Conservation (phyloP, 768 basidiomycete species). For the Pholiota conissans region DNA sequence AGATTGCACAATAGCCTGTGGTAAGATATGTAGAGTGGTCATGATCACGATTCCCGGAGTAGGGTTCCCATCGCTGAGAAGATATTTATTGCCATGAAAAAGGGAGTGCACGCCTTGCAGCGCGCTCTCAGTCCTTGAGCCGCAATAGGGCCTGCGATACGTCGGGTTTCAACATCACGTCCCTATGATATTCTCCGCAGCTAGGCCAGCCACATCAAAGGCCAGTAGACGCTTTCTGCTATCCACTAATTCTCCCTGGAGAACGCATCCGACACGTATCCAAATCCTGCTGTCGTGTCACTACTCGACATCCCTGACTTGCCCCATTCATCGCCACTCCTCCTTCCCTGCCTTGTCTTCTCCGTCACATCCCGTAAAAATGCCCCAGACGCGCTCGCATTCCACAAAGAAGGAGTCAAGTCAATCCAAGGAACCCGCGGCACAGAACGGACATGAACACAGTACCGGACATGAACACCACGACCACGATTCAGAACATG, state of each 20-base stretch:
- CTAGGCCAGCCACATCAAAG: conserved; percentile 2
- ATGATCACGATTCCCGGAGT: conserved; percentile 12
- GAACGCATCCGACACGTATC: conserved; percentile 18
- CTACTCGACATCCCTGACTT: conserved; percentile 18
- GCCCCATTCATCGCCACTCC: conserved; percentile 11
- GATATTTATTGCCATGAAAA: background rate
- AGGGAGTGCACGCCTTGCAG: background rate
- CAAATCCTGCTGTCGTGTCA: conserved; percentile 22
- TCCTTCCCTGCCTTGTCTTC: conserved; percentile 2
- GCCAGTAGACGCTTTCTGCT: background rate
- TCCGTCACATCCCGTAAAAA: conserved; percentile 6
- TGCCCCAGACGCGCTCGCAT: conserved; percentile 23
- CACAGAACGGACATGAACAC: conserved; percentile 6
- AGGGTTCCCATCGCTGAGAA: conserved; percentile 12
- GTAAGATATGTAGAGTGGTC: conserved; percentile 2
- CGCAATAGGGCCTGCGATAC: conserved; percentile 7
- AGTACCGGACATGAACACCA: conserved; percentile 23
- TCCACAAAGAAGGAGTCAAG: conserved; percentile 22
- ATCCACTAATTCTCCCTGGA: background rate
- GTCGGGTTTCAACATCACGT: conserved; percentile 9
- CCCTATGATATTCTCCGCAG: conserved; percentile 9
- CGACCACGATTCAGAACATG: conserved; percentile 32
- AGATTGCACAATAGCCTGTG: background rate
- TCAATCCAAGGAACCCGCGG: conserved; percentile 3
- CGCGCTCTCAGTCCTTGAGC: background rate